phyloP scores from a whole-genome alignment of 164 flowering plant species.

The Vitis rupestris region DNA sequence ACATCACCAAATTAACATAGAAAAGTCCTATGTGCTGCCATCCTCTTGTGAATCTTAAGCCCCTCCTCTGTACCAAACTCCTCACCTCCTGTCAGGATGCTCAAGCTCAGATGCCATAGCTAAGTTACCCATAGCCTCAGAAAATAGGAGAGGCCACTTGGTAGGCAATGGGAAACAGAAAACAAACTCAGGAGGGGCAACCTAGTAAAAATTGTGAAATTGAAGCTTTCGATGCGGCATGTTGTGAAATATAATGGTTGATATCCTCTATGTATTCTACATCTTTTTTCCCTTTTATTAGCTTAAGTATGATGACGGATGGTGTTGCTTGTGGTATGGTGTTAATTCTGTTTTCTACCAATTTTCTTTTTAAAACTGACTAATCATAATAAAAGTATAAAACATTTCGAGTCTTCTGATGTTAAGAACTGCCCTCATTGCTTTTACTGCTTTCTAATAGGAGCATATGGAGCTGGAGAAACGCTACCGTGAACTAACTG shows the following conservation, averaged over 20 bases:
- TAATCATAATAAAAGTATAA: background rate
- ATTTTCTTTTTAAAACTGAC: background rate
- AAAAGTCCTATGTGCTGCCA: too few relatives aligned
- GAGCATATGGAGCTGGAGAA: slow-evolving; percentile 99
- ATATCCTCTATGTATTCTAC: background rate
- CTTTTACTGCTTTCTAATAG: slow-evolving; percentile 35
- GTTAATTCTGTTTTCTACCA: background rate
- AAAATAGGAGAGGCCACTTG: background rate
- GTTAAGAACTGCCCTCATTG: slow-evolving; percentile 8
- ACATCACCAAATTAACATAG: too few relatives aligned
- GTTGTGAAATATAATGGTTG: background rate
- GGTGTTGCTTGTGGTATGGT: background rate
- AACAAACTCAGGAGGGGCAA: background rate
- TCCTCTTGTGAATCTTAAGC: too few relatives aligned
- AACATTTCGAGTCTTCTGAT: background rate
- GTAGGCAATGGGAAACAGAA: background rate
- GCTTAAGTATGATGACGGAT: background rate
- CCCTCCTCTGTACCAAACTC: too few relatives aligned
- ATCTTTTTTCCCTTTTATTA: background rate
- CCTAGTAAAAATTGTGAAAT: background rate
- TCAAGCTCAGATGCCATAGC: background rate
- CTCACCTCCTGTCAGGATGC: background rate
- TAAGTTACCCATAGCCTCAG: background rate
- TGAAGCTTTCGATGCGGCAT: background rate
- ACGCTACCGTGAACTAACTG: slow-evolving; percentile 94